phyloP scores from a whole-genome alignment of 164 flowering plant species.

The Magnolia changhungtana region DNA sequence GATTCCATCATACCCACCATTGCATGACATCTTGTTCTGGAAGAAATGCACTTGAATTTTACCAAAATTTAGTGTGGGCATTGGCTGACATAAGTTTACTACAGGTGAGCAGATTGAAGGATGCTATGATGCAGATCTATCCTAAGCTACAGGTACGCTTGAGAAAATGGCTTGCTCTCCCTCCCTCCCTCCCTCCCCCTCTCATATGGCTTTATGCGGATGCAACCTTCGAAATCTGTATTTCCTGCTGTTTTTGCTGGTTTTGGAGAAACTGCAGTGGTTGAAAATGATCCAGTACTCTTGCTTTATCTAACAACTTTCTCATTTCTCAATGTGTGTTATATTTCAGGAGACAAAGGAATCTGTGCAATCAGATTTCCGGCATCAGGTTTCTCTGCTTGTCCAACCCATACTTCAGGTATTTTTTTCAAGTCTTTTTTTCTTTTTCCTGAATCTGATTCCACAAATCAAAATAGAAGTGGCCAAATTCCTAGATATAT shows the following conservation, averaged over 20 bases:
- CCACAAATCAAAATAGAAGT: not conserved
- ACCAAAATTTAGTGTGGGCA: not conserved
- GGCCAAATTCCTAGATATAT: not conserved
- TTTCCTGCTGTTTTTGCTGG: no score
- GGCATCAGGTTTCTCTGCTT: conserved; percentile 88
- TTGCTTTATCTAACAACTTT: not conserved
- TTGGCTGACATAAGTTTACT: not conserved
- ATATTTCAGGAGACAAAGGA: conserved; percentile 58
- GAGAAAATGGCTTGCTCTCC: not conserved
- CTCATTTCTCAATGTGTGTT: not conserved
- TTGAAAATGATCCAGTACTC: no score
- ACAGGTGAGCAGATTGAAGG: conserved; percentile 79
- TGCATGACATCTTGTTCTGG: not conserved
- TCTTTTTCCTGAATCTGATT: not conserved
- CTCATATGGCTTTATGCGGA: no score
- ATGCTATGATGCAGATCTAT: conserved; percentile 79
- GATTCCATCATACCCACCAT: not conserved
- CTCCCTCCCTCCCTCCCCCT: no score
- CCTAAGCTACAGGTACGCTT: conserved; percentile 77
- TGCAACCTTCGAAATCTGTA: no score
- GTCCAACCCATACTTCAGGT: conserved; percentile 98
- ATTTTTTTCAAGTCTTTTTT: conserved; percentile 2
- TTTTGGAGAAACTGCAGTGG: no score
- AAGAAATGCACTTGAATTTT: not conserved
- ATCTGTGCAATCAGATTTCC: conserved; percentile 70